Base-by-base conservation (phyloP, 1,284 basidiomycete genomes). In the Cutaneotrichosporon spelunceum region DNA sequence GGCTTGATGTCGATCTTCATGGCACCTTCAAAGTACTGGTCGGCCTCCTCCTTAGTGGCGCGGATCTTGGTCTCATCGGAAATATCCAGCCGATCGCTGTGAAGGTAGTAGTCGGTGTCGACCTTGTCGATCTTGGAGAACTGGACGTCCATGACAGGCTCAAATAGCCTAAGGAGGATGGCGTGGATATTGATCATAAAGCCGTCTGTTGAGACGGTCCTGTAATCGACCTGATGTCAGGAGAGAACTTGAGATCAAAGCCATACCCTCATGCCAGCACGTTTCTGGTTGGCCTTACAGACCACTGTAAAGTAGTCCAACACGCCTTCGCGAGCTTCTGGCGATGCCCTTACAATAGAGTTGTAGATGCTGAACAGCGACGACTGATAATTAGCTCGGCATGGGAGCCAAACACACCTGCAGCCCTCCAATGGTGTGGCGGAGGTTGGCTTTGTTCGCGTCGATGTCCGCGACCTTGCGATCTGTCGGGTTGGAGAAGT, bases 111-210 rank as follows among this genome's bases (percentile, higher is more conserved):
- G 23, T 88, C 80, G 4, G 87, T 82, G 72, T 99, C 94, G 59
- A 99, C 91, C 59, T 91, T 89, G 75, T 98, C 91, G 70, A 96
- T 88, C 90, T 98, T 99, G 56, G 88, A 87, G 71, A 88, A 95
- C 59, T 84, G 86, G 0, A 90, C 87, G 76, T 99, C 95, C 84
- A 98, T 93, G 74, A 99, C 97, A 0, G 96, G 96, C 68, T 93
- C 91, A n/a, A 93, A 89, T 69, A 99, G 91, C 23, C 88, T 85
- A 47, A 94, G 82, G 26, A 98, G 79, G 21, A 96, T 81, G 42
- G 85, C 84, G 72, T 94, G 91, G 44, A 95, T 71, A 70, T 98
- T 99, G 64, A 91, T 85, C 88, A 98, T 91, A 79, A 92, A 98
- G 55, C 90, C 88, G 73, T 99, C 95, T 0, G 87, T 88, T 0